phyloP scores from a whole-genome alignment of 768 basidiomycete species.

The Artomyces pyxidatus region DNA sequence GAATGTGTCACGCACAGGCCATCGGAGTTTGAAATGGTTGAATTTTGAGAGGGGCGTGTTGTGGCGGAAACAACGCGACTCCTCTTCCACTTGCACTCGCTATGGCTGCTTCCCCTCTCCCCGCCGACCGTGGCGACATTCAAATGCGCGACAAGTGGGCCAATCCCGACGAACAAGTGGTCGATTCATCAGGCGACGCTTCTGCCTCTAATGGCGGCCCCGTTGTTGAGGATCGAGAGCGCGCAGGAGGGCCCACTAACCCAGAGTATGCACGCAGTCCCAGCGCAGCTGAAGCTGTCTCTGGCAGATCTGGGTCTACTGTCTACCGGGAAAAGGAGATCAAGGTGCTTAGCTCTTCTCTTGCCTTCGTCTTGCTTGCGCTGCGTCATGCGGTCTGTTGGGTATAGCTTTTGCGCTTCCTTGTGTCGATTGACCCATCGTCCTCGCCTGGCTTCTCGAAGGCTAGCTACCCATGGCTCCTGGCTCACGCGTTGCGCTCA shows the following conservation, averaged over 20 bases:
- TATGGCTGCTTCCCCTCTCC: conserved; percentile 20
- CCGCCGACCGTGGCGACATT: conserved; percentile 11
- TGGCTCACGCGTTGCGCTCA: conserved; percentile 35
- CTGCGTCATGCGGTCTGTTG: conserved; percentile 17
- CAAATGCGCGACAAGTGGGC: conserved; percentile 17
- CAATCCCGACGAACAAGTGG: conserved; percentile 13
- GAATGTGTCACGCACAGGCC: conserved; percentile 11
- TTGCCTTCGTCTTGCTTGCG: conserved; percentile 18
- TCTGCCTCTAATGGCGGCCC: conserved; percentile 14
- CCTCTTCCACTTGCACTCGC: conserved; percentile 6
- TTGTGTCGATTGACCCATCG: conserved; percentile 15
- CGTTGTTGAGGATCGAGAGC: conserved; percentile 13
- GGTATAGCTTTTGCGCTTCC: conserved; percentile 23
- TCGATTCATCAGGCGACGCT: conserved; percentile 16
- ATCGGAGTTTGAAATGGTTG: conserved; percentile 19
- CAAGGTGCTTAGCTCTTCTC: conserved; percentile 81
- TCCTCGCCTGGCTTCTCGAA: conserved; percentile 14
- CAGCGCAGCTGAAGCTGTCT: conserved; percentile 10
- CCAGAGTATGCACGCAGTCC: conserved; percentile 16
- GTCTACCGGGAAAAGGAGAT: conserved; percentile 61
- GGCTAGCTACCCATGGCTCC: conserved; percentile 25
- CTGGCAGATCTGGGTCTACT: conserved; percentile 13
- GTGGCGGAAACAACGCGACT: neutral
- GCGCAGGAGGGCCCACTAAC: conserved; percentile 9
- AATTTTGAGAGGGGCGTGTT: conserved; percentile 4